Evolutionary conservation across 768 basidiomycete genomes (phyloP), one percentile per base, ranked within the genome.

Genomic region (Fomitopsis serialis): DNA sequence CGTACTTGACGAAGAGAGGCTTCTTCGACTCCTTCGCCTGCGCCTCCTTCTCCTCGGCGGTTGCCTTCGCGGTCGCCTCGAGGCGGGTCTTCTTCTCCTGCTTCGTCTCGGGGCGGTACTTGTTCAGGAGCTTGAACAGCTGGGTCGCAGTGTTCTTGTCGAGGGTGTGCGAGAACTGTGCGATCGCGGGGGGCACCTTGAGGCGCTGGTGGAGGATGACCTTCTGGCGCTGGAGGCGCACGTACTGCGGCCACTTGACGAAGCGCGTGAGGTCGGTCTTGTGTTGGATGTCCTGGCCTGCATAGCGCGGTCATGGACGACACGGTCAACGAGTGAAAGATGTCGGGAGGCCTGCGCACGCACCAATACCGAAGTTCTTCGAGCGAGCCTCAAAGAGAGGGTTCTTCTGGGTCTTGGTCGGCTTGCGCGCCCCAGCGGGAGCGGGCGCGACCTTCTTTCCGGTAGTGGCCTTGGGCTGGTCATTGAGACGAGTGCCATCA

Each of bases 71-170:
- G 58, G 83, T 74, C 47, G 87, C 81, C 59, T 80, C 74, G 35
- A 98, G 84, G 75, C 94, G 94, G 52, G 85, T 84, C 79, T 95
- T 95, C 85, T 99, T 98, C 82, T 98, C 95, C 69, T 85, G 84
- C 79, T 92, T 96, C 56, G 85, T 85, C 80, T 95, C 93, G 9
- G 92, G 91, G 58, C 90, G 85, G 75, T 94, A 81, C 81, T 98
- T 98, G 85, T 99, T 96, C 45, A 98, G 72, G 56, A 99, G 85
- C 75, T 96, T 95, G 86, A 98, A 98, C 57, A 98, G 74, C 72
- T 98, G 95, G 27, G 91, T 94, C 21, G 96, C 96, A 48, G 95
- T 98, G 82, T 98, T 98, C 84, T 97, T 98, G 83, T 99, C 96
- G 67, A 99, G 79, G 43, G 94, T 94, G 77, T 88, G 81, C n/a